Evolutionary conservation across 2,329 filamentous ascomycete genomes (phyloP).

Genomic region (Tolypocladium album): DNA sequence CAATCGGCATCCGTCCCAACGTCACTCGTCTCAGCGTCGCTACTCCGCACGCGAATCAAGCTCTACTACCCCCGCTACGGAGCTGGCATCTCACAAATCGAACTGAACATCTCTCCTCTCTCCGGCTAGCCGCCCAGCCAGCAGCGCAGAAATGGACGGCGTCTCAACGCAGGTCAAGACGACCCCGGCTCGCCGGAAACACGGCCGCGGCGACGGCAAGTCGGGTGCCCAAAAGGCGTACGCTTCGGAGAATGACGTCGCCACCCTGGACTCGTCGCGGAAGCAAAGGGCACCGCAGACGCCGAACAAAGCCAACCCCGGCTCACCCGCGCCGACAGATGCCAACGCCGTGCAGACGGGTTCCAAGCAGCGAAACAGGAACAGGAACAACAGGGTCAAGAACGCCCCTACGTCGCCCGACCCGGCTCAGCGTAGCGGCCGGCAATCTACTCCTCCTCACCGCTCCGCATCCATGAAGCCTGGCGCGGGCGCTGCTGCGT

Average conservation of each 20-base stretch:
- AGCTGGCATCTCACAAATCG: background rate
- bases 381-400: slow-evolving; percentile 19
- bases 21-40: no score
- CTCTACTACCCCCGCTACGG: background rate
- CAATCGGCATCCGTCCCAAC: background rate
- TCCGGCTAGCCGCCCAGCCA: background rate
- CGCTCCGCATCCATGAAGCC: slow-evolving; percentile 33
- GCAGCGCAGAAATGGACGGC: slow-evolving; percentile 19
- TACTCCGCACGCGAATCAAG: background rate
- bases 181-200: slow-evolving; percentile 24
- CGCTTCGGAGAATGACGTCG: slow-evolving; percentile 45
- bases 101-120: background rate
- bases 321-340: slow-evolving; percentile 19
- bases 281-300: slow-evolving; percentile 29
- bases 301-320: slow-evolving; percentile 31
- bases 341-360: slow-evolving; percentile 12
- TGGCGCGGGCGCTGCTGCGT: slow-evolving; percentile 49
- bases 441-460: slow-evolving; percentile 27
- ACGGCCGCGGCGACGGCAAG: slow-evolving; percentile 29
- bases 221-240: slow-evolving; percentile 40
- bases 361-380: slow-evolving; percentile 19
- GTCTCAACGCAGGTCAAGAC: slow-evolving; percentile 18
- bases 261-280: slow-evolving; percentile 19
- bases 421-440: slow-evolving; percentile 22
- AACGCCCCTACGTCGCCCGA: slow-evolving; percentile 28